Evolutionary conservation across 163 green algal species (phyloP).

Genomic region (Scenedesmus sp.): DNA sequence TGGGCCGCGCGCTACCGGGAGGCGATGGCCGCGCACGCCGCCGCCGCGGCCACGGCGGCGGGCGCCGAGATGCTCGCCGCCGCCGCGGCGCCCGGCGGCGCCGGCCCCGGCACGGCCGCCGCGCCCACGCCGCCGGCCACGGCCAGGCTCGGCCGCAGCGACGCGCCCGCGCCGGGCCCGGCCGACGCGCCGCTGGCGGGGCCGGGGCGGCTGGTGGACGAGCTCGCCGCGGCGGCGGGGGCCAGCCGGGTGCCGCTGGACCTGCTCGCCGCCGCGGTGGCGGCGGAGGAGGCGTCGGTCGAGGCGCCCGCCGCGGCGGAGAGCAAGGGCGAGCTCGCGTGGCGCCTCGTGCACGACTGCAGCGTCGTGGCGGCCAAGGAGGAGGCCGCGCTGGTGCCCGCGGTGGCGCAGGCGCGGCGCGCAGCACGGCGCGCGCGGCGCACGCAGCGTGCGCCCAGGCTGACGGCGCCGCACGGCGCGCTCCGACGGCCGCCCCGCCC

Average conservation of each 20-base stretch:
- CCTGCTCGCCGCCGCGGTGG: slow-evolving; percentile 8
- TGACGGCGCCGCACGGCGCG: no score
- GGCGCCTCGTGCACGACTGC: slow-evolving; percentile 30
- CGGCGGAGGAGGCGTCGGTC: not conserved
- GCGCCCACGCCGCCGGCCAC: no score
- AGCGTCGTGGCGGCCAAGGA: slow-evolving; percentile 23
- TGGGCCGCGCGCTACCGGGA: slow-evolving; percentile 9
- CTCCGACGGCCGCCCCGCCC: no score
- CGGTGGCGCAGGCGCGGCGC: not conserved
- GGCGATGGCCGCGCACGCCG: slow-evolving; percentile 22
- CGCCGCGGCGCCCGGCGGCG: not conserved
- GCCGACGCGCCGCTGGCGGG: not conserved
- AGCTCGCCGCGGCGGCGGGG: not conserved
- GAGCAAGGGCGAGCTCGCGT: not conserved
- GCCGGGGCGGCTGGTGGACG: not conserved
- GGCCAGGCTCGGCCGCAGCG: no score
- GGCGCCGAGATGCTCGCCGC: slow-evolving; percentile 35
- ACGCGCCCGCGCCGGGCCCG: no score
- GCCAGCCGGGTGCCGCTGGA: not conserved
- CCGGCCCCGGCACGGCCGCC: no score
- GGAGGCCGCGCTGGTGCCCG: slow-evolving; percentile 25
- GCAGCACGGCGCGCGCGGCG: no score
- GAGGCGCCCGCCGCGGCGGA: not conserved
- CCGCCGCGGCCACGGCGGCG: slow-evolving; percentile 20
- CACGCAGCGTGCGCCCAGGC: no score